phyloP scores from a whole-genome alignment of 805 yeast species.

The Diddensiella transvaalensis region DNA sequence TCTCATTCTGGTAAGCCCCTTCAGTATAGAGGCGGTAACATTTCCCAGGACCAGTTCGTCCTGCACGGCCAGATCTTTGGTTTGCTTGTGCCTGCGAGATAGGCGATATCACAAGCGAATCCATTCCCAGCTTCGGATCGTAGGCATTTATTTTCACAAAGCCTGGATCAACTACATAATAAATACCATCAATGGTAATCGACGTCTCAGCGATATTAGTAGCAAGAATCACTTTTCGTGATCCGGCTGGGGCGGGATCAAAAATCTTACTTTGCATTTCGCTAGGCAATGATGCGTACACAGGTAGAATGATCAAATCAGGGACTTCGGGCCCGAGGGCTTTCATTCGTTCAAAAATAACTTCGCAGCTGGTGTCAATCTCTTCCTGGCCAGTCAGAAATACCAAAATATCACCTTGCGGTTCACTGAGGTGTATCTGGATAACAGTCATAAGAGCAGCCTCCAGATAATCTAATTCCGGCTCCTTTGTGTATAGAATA shows the following conservation, averaged over 20 bases:
- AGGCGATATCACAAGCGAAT: constrained; percentile 77
- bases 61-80: constrained; percentile 97
- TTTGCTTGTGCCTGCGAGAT: constrained; percentile 95
- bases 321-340: constrained; percentile 56
- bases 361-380: constrained; percentile 80
- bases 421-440: constrained; percentile 73
- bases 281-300: constrained; percentile 86
- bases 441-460: constrained; percentile 86
- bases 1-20: constrained; percentile 71
- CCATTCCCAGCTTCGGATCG: constrained; percentile 86
- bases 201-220: constrained; percentile 98
- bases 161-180: constrained; percentile 91
- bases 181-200: constrained; percentile 92
- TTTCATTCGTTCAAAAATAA: constrained; percentile 60
- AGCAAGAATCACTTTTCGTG: constrained; percentile 86
- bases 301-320: constrained; percentile 73
- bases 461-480: constrained; percentile 86
- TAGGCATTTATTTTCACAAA: constrained; percentile 88
- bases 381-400: constrained; percentile 97
- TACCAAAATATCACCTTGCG: constrained; percentile 71
- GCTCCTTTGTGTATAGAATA: constrained; percentile 74
- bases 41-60: constrained; percentile 95
- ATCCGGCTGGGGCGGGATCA: constrained; percentile 75
- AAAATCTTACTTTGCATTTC: constrained; percentile 80
- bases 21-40: constrained; percentile 88